Base-by-base conservation (phyloP, 2,329 filamentous ascomycete genomes). In the Dactylellina drechsleri region DNA sequence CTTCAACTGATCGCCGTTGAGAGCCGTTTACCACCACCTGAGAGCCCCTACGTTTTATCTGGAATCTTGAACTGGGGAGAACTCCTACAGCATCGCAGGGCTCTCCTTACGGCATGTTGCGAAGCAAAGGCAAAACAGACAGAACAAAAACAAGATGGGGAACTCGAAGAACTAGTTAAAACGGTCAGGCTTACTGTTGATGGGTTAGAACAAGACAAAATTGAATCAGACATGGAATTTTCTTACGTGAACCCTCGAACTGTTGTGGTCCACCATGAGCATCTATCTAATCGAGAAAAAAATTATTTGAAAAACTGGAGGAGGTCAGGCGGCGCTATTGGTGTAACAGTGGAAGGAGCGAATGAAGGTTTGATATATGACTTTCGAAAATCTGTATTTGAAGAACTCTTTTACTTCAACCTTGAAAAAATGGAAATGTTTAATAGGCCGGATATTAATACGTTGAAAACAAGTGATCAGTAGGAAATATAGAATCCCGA, bases 401-500 rank as follows among this genome's bases (percentile, higher is more conserved):
- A 76, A 41, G 71, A 76, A 16, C 65, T 76, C 40, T 76, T 65
- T 54, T 76, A 70, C 59, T 68, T 76, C 40, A 54, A 70, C 43
- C 18, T 76, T 26, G 15, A 40, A n/a, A 50, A 16, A 18, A 50
- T 50, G 47, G 16, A 16, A 45, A 45, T 3, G 13, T 45, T 45
- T 10, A 45, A 45, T 45, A 15, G 10, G 2, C n/a, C 2, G n/a
- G 47, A 20, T 50, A 18, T 50, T 23, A 50, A 10, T 18, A 28
- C 26, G 15, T 18, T 20, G 2, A 50, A 18, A 16, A 50, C 47
- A 23, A 50, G 4, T 13, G 41, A 10, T 16, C 4, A 10, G n/a
- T 45, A 45, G n/a, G n/a, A 45, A 20, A 23, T 13, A 20, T 13
- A 23, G n/a, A 43, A 6, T 43, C 40, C 16, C 40, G n/a, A 45